Base-by-base conservation (phyloP, 345 rosid species). In the Moricandia moricandioides region DNA sequence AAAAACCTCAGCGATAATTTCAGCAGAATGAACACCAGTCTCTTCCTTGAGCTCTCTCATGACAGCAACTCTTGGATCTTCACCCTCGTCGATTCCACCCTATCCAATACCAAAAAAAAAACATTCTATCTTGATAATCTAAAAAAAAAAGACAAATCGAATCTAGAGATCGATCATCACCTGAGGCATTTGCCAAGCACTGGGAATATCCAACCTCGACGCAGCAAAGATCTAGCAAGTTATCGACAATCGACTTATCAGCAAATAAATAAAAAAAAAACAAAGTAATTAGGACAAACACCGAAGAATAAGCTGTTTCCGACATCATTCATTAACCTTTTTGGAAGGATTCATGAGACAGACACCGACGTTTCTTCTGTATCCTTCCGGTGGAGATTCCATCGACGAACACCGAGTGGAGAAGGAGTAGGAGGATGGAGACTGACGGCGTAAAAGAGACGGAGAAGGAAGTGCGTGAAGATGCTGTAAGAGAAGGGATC, bases 141-240 rank as follows among this genome's bases (percentile, higher is more conserved):
- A 13, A 13, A 43, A 13, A 43, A 45, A 43, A 13, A 13, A 43
- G 5, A 4, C 0, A 45, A 14, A 47, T 8, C 1, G 18, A 58
- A 64, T 14, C 12, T 12, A 37, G 35, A 52, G 67, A 45, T 61
- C 14, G 24, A 29, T 29, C 31, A 45, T 5, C 14, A 90, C 98
- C 92, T 94, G 98, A n/a, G 98, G 98, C 98, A 94, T 94, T 81
- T 94, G 98, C 97, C 97, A 94, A 60, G 97, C 85, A 82, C 82
- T 75, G 5, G 93, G 96, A 51, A 90, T 73, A 73, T 94, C 98
- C 61, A 94, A 85, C 75, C 98, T 91, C 64, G 96, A 87, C 12
- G 98, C 98, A 70, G 85, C 82, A 67, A 94, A 94, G 69, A 94
- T 86, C 98, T 94, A 5, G 74, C 76, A 67, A 83, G 2, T 67